Evolutionary conservation across 176 grass and related monocot genomes (phyloP).

Genomic region (Oryza coarctata): DNA sequence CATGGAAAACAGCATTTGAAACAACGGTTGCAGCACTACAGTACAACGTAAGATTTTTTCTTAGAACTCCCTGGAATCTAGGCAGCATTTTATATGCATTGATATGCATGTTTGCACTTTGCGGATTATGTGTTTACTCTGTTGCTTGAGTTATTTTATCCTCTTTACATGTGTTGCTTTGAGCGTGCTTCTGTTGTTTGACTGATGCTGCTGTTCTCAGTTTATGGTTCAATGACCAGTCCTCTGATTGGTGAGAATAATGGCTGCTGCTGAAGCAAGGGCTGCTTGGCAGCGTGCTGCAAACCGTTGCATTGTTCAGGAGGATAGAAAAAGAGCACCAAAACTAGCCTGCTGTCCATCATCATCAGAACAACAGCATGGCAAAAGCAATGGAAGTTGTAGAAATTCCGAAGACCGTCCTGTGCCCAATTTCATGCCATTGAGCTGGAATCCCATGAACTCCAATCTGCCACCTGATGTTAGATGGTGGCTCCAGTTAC

Average conservation of each 20-base stretch:
- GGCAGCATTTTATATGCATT: neutral
- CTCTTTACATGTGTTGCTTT: neutral
- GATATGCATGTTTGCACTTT: neutral
- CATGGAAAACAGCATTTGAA: neutral
- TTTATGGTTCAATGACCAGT: neutral
- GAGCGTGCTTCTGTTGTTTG: neutral
- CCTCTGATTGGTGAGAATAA: slow-evolving; percentile 35
- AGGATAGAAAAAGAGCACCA: slow-evolving; percentile 91
- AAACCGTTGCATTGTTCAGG: slow-evolving; percentile 84
- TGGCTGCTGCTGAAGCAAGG: slow-evolving; percentile 95
- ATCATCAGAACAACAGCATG: slow-evolving; percentile 49
- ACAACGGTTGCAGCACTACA: neutral
- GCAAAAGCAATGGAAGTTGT: slow-evolving; percentile 31
- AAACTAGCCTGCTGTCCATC: slow-evolving; percentile 66
- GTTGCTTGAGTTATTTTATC: neutral
- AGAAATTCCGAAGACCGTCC: slow-evolving; percentile 31
- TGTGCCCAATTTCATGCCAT: slow-evolving; percentile 50
- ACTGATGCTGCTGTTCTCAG: neutral
- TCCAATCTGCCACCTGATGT: slow-evolving; percentile 56
- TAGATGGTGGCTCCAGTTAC: slow-evolving; percentile 82
- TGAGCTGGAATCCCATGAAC: slow-evolving; percentile 55
- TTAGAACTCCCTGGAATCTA: neutral
- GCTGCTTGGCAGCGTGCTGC: slow-evolving; percentile 85
- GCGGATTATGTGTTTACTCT: neutral
- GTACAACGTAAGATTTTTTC: neutral